A percentile compares a stretch with the other conserved stretches of the same genome.
phyloP scores from a whole-genome alignment of 106 monocot genomes.

The Dendrobium chrysotoxum region DNA sequence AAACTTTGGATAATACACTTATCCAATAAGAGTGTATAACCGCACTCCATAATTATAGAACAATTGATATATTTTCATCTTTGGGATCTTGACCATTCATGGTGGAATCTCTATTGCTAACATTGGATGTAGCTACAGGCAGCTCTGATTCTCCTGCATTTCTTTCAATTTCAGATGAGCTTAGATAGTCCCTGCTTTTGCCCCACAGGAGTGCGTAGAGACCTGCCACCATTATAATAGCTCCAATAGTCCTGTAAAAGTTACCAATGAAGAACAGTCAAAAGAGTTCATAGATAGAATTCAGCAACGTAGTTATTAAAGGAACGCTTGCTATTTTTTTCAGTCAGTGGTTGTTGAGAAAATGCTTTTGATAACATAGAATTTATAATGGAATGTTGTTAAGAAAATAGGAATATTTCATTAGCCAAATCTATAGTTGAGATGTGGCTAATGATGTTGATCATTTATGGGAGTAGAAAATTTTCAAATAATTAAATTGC shows the following conservation, averaged over 20 bases:
- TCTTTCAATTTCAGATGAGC: background rate
- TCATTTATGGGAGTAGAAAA: too few relatives aligned
- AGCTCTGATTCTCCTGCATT: background rate
- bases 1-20: too few relatives aligned
- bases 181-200: background rate
- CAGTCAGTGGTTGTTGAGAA: background rate
- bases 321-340: background rate
- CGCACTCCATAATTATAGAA: background rate
- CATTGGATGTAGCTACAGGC: background rate
- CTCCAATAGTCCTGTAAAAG: background rate
- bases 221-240: background rate
- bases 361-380: background rate
- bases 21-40: too few relatives aligned
- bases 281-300: background rate
- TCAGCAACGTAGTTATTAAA: background rate
- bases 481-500: background rate
- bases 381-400: background rate
- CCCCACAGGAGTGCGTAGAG: constrained; percentile 7
- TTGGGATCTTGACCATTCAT: background rate
- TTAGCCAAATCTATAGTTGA: background rate
- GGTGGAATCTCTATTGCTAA: background rate
- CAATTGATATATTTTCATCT: background rate
- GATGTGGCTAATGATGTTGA: too few relatives aligned
- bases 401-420: background rate
- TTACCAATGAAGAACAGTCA: background rate